phyloP scores from a whole-genome alignment of 345 rosid genomes.

The Hibiscus syriacus region DNA sequence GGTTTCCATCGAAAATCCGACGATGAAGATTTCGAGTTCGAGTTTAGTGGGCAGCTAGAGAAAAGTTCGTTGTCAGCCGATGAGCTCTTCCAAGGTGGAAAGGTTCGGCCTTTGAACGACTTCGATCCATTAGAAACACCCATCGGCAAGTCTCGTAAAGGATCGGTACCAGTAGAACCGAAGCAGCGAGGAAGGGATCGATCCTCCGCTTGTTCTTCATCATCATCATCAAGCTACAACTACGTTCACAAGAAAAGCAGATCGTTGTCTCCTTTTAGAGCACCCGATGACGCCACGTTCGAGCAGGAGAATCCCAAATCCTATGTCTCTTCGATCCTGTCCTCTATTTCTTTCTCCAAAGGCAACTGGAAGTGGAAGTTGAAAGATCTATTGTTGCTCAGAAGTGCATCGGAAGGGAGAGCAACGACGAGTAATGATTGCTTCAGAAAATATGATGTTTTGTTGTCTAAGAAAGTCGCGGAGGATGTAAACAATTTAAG shows the following conservation, averaged over 20 bases:
- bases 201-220: slow-evolving; percentile 15
- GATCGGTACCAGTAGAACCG: background rate
- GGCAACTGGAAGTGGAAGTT: no score
- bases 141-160: no score
- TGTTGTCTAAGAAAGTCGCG: slow-evolving; percentile 39
- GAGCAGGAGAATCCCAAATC: slow-evolving; percentile 34
- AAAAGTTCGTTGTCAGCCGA: slow-evolving; percentile 66
- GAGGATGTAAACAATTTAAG: slow-evolving; percentile 48
- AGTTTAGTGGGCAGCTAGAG: slow-evolving; percentile 69
- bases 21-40: slow-evolving; percentile 57
- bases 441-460: slow-evolving; percentile 33
- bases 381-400: slow-evolving; percentile 63
- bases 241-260: slow-evolving; percentile 51
- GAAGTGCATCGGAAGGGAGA: slow-evolving; percentile 91
- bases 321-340: slow-evolving; percentile 40
- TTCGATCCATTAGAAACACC: background rate
- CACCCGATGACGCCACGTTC: slow-evolving; percentile 56
- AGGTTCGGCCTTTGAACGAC: slow-evolving; percentile 48
- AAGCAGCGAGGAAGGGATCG: slow-evolving; percentile 21
- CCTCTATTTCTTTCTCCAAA: slow-evolving; percentile 55
- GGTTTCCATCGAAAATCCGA: background rate
- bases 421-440: slow-evolving; percentile 44
- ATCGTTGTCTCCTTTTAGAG: no score
- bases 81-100: slow-evolving; percentile 82
- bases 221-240: slow-evolving; percentile 6